A percentile compares a stretch with the other conserved stretches of the same genome.
Conservation (phyloP, 768 basidiomycete species). For the Mycena vitilis region DNA sequence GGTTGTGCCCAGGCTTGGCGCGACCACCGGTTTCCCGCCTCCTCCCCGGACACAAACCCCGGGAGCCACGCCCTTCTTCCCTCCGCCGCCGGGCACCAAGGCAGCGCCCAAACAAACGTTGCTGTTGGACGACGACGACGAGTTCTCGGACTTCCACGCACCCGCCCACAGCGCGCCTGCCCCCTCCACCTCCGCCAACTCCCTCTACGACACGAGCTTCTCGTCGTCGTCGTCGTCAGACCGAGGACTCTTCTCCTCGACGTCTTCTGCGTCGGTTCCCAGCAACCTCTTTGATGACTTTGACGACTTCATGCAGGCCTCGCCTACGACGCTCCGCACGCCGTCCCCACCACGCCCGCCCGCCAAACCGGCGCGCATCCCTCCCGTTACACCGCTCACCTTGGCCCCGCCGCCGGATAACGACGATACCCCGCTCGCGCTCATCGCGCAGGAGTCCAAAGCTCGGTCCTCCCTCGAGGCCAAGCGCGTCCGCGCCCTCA, state of each 20-base stretch:
- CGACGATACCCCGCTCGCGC: conserved; percentile 34
- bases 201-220: conserved; percentile 30
- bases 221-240: conserved; percentile 37
- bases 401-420: conserved; percentile 12
- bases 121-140: conserved; percentile 56
- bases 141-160: conserved; percentile 64
- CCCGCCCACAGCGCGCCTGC: conserved; percentile 41
- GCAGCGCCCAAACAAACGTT: conserved; percentile 39
- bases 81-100: conserved; percentile 43
- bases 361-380: conserved; percentile 43
- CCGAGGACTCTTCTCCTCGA: conserved; percentile 38
- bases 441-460: conserved; percentile 25
- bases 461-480: conserved; percentile 30
- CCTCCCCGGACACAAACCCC: conserved; percentile 35
- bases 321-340: conserved; percentile 51
- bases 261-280: conserved; percentile 41
- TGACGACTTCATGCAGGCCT: conserved; percentile 54
- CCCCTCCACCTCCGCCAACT: conserved; percentile 31
- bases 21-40: conserved; percentile 28
- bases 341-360: conserved; percentile 61
- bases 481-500: conserved; percentile 62
- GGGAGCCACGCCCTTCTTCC: conserved; percentile 41
- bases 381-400: conserved; percentile 28
- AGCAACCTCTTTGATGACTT: conserved; percentile 57
- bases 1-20: conserved; percentile 37